Evolutionary conservation across 2,329 filamentous ascomycete genomes (phyloP).

Genomic region (Niveomyces coronatus): DNA sequence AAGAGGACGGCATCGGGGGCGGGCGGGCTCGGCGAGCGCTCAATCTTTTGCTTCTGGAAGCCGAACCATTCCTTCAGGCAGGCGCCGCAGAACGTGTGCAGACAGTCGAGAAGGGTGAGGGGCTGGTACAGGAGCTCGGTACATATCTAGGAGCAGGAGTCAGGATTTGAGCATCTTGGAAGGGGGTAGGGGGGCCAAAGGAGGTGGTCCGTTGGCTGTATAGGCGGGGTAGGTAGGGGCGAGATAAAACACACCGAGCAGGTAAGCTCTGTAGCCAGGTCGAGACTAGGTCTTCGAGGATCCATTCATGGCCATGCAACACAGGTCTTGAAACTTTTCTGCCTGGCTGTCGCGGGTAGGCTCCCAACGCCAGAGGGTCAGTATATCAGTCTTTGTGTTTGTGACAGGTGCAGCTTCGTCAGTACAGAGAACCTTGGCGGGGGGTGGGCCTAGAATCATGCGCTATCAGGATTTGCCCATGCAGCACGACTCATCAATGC

Average conservation of each 20-base stretch:
- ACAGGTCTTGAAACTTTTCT: neutral
- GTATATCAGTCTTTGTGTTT: neutral
- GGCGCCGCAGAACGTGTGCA: constrained; percentile 92
- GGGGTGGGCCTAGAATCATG: constrained; percentile 4
- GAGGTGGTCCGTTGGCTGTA: neutral
- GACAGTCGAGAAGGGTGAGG: constrained; percentile 81
- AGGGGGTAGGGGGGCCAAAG: too few relatives aligned
- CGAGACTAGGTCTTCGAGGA: constrained; percentile 42
- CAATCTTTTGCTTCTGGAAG: constrained; percentile 58
- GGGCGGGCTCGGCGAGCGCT: constrained; percentile 38
- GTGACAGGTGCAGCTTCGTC: neutral
- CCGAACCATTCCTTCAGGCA: constrained; percentile 95
- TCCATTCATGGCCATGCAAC: constrained; percentile 33
- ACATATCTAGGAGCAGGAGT: constrained; percentile 71
- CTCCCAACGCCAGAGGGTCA: too few relatives aligned
- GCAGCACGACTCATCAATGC: constrained; percentile 4
- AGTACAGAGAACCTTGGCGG: constrained; percentile 4
- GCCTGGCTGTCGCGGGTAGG: neutral
- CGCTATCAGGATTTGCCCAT: neutral
- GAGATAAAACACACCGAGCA: constrained; percentile 64
- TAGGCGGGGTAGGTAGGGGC: constrained; percentile 8
- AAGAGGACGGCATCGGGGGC: constrained; percentile 44
- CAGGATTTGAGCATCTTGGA: too few relatives aligned
- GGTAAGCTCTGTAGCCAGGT: constrained; percentile 87
- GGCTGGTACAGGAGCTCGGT: constrained; percentile 90